Conservation (phyloP, 2,329 filamentous ascomycete genomes). For the Salinomyces thailandicus region DNA sequence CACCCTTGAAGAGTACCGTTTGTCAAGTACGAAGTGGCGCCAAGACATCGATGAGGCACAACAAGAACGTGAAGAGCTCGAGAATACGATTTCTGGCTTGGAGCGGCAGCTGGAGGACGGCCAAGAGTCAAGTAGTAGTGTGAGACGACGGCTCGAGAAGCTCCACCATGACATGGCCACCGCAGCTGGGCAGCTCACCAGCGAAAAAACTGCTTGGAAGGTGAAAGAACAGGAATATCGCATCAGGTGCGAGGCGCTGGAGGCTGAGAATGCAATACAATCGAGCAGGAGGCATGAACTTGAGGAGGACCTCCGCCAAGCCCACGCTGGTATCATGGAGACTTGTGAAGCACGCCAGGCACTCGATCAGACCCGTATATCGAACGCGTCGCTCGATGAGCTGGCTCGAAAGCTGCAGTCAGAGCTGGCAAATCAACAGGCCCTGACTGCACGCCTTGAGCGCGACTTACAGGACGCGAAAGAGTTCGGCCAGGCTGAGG, state of each 20-base stretch:
- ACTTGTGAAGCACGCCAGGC: slow-evolving; percentile 70
- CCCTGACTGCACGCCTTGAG: slow-evolving; percentile 58
- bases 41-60: slow-evolving; percentile 47
- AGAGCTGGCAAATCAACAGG: slow-evolving; percentile 63
- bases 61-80: slow-evolving; percentile 58
- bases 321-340: slow-evolving; percentile 55
- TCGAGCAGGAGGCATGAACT: slow-evolving; percentile 34
- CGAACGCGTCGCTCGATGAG: slow-evolving; percentile 20
- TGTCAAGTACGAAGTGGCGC: slow-evolving; percentile 49
- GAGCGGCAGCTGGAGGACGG: slow-evolving; percentile 75
- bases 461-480: slow-evolving; percentile 76
- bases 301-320: slow-evolving; percentile 36
- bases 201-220: slow-evolving; percentile 69
- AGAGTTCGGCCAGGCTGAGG: slow-evolving; percentile 67
- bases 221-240: slow-evolving; percentile 53
- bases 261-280: slow-evolving; percentile 40
- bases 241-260: slow-evolving; percentile 44
- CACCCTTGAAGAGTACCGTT: slow-evolving; percentile 54
- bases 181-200: slow-evolving; percentile 67
- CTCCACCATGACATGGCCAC: slow-evolving; percentile 79
- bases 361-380: slow-evolving; percentile 36
- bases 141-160: slow-evolving; percentile 72
- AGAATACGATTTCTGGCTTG: slow-evolving; percentile 52
- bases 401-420: slow-evolving; percentile 27
- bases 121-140: slow-evolving; percentile 46